phyloP scores from a whole-genome alignment of 2,329 filamentous ascomycete genomes.

The Claviceps purpurea region DNA sequence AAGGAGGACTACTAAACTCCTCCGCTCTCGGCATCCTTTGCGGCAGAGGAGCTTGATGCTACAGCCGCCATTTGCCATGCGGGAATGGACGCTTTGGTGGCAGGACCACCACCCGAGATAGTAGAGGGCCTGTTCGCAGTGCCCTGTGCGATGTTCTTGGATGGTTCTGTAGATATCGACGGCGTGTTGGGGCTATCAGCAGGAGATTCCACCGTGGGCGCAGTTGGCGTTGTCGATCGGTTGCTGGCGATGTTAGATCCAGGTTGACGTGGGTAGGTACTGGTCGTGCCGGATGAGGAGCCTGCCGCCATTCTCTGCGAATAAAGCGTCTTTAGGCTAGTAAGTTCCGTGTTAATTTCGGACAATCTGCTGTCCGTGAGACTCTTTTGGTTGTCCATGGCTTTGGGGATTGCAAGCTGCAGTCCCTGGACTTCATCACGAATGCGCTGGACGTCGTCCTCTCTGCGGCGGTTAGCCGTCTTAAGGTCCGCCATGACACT shows the following conservation, averaged over 20 bases:
- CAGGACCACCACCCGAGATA: conserved; percentile 16
- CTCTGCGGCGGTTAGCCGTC: conserved; percentile 63
- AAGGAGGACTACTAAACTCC: background rate
- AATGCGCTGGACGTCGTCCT: conserved; percentile 76
- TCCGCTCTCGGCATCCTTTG: conserved; percentile 12
- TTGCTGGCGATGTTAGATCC: background rate
- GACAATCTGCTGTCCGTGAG: conserved; percentile 66
- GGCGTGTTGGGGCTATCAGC: conserved; percentile 15
- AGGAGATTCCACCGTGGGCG: conserved; percentile 9
- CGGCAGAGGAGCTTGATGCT: conserved; percentile 14
- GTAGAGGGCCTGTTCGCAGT: conserved; percentile 23
- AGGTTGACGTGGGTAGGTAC: conserved; percentile 7
- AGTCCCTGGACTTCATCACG: conserved; percentile 75
- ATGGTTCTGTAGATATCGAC: conserved; percentile 13
- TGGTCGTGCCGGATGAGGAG: conserved; percentile 13
- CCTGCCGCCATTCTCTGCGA: conserved; percentile 42
- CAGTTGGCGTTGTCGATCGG: conserved; percentile 8
- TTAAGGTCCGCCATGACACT: conserved; percentile 71
- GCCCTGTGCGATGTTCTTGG: conserved; percentile 18
- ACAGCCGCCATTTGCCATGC: conserved; percentile 67
- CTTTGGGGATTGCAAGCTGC: conserved; percentile 76
- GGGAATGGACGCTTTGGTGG: conserved; percentile 55
- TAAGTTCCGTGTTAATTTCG: conserved; percentile 77
- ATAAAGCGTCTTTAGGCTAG: conserved; percentile 83
- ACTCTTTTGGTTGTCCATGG: conserved; percentile 77